Percentiles rank a stretch among this genome's conserved stretches.
These are phyloP conservation scores for Tuber melanosporum DNA, from an alignment of 495 filamentous ascomycete species.

Conservation along the genomic window DNA sequence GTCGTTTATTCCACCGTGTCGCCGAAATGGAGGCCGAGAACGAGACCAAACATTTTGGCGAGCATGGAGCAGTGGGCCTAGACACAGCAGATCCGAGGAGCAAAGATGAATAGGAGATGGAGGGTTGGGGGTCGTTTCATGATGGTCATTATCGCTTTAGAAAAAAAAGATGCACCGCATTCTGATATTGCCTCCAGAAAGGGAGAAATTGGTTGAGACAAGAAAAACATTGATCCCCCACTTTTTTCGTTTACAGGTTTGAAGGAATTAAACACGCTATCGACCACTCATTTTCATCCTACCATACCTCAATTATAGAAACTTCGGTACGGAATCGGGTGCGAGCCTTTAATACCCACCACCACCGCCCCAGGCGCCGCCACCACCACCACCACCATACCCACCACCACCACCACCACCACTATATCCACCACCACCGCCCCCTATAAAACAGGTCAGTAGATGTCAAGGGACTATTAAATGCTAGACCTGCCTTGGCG, in stretches of 20 bases:
- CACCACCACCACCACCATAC: constrained; percentile 3
- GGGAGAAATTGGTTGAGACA: not conserved
- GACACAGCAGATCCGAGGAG: constrained; percentile 49
- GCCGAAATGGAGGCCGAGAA: constrained; percentile 7
- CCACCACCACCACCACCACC: not conserved
- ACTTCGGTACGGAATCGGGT: not conserved
- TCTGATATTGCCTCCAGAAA: constrained; percentile 3
- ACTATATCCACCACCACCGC: constrained; percentile 15
- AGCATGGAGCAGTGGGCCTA: constrained; percentile 32
- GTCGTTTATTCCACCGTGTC: constrained; percentile 2
- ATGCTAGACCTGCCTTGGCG: constrained; percentile 18
- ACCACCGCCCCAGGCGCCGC: constrained; percentile 9
- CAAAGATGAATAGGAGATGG: constrained; percentile 55
- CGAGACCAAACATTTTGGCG: constrained; percentile 7
- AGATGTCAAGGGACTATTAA: not conserved
- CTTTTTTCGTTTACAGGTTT: not conserved
- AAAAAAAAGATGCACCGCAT: constrained; percentile 1
- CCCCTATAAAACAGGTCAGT: constrained; percentile 2
- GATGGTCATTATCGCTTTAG: not conserved
- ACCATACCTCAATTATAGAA: not conserved
- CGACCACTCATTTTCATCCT: not conserved
- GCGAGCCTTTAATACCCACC: not conserved
- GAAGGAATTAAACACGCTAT: not conserved
- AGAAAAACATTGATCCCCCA: constrained; percentile 2
- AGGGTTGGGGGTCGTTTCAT: constrained; percentile 37